Evolutionary conservation across 768 basidiomycete genomes (phyloP).

Genomic region (Rubroboletus satanas): DNA sequence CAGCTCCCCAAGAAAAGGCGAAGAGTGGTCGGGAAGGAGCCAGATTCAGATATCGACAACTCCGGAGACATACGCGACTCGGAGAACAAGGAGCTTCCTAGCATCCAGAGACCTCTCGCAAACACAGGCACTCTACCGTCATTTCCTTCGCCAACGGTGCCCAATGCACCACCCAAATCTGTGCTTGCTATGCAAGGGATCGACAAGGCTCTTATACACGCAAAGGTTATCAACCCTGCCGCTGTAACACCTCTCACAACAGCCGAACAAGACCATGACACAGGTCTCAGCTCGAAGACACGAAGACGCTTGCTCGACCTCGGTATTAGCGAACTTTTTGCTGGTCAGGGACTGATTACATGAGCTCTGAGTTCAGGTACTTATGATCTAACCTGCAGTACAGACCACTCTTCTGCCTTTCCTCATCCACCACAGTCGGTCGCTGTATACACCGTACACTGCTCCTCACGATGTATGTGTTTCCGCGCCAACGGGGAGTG

Average conservation of each 20-base stretch:
- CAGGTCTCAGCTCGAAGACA: constrained; percentile 56
- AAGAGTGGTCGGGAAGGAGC: constrained; percentile 30
- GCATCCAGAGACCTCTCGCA: constrained; percentile 5
- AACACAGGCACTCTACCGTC: constrained; percentile 47
- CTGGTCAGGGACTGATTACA: constrained; percentile 50
- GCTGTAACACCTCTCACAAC: constrained; percentile 42
- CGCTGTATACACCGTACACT: constrained; percentile 62
- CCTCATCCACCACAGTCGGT: constrained; percentile 50
- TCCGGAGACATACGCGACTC: not conserved
- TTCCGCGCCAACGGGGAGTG: constrained; percentile 96
- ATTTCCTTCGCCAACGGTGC: constrained; percentile 66
- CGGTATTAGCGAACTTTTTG: constrained; percentile 84
- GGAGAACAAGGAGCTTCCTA: not conserved
- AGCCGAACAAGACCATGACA: constrained; percentile 36
- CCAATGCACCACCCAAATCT: constrained; percentile 65
- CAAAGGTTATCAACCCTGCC: constrained; percentile 62
- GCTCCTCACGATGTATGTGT: constrained; percentile 82
- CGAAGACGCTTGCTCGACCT: constrained; percentile 63
- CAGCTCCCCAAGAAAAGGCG: constrained; percentile 44
- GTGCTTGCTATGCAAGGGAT: constrained; percentile 76
- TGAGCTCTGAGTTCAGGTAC: not conserved
- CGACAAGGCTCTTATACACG: constrained; percentile 66
- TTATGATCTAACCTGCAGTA: constrained; percentile 46
- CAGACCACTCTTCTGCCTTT: constrained; percentile 87
- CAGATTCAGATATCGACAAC: constrained; percentile 15